Evolutionary conservation across 2,329 filamentous ascomycete species (phyloP).

Genomic region (Dothideomycetes sp.): DNA sequence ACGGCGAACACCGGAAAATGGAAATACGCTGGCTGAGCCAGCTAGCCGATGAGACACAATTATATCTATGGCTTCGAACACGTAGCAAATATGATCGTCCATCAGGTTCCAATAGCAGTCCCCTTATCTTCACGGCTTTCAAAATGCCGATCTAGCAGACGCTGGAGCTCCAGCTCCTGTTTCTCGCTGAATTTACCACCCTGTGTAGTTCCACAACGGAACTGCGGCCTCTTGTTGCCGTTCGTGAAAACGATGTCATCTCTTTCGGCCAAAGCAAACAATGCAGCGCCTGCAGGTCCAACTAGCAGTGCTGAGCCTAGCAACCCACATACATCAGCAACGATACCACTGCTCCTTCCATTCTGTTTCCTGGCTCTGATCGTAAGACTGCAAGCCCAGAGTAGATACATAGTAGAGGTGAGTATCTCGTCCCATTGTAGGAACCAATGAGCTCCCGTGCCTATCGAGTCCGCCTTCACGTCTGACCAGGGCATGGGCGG

Average conservation of each 20-base stretch:
- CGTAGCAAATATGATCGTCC: too few relatives aligned
- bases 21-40: too few relatives aligned
- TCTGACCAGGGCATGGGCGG: constrained; percentile 2
- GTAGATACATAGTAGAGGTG: constrained; percentile 1
- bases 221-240: not conserved
- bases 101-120: too few relatives aligned
- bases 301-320: not conserved
- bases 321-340: not conserved
- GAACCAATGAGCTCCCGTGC: constrained; percentile 7
- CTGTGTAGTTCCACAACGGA: too few relatives aligned
- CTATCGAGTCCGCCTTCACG: not conserved
- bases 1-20: too few relatives aligned
- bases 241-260: constrained; percentile 2
- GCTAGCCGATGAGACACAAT: too few relatives aligned
- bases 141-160: too few relatives aligned
- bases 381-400: constrained; percentile 2
- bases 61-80: too few relatives aligned
- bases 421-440: constrained; percentile 7
- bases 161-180: too few relatives aligned
- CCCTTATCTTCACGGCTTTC: too few relatives aligned
- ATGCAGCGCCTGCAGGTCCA: constrained; percentile 3
- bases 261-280: constrained; percentile 5
- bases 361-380: not conserved
- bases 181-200: too few relatives aligned
- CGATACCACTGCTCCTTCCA: not conserved